A percentile compares a stretch with the other conserved stretches of the same genome.
phyloP scores from a whole-genome alignment of 1,284 basidiomycete species.

The Laetiporus sulphureus region DNA sequence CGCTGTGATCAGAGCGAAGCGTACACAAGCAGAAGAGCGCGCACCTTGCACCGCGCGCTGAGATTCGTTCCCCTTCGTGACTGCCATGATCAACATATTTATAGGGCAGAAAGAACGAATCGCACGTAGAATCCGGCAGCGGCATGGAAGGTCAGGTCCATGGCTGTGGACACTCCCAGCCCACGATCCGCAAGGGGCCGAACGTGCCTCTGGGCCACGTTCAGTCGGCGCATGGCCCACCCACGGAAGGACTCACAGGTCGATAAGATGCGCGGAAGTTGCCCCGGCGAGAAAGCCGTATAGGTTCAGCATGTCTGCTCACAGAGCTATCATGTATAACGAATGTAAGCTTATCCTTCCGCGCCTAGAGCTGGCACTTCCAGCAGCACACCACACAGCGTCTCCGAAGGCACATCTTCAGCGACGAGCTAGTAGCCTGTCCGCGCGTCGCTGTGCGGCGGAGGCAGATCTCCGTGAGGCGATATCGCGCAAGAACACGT shows the following conservation, averaged over 20 bases:
- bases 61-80: not conserved
- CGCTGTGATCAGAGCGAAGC: not conserved
- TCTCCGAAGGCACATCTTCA: not conserved
- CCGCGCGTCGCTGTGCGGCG: not conserved
- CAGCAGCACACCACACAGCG: not conserved
- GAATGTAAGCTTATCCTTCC: not conserved
- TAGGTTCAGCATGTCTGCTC: not conserved
- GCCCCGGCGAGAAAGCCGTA: not conserved
- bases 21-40: not conserved
- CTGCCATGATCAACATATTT: not conserved
- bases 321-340: not conserved
- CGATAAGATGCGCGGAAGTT: not conserved
- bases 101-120: not conserved
- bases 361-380: not conserved
- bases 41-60: not conserved
- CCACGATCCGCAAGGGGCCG: not conserved
- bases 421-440: not conserved
- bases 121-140: not conserved
- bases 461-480: not conserved
- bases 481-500: not conserved
- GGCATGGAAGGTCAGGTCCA: not conserved
- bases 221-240: too few species aligned
- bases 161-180: not conserved
- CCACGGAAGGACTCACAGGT: not conserved
- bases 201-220: not conserved